Percentiles rank a stretch among this genome's conserved stretches.
These are phyloP conservation scores for Phlebopus sp. DNA, from an alignment of 1,284 basidiomycete species.

Conservation along the genomic window DNA sequence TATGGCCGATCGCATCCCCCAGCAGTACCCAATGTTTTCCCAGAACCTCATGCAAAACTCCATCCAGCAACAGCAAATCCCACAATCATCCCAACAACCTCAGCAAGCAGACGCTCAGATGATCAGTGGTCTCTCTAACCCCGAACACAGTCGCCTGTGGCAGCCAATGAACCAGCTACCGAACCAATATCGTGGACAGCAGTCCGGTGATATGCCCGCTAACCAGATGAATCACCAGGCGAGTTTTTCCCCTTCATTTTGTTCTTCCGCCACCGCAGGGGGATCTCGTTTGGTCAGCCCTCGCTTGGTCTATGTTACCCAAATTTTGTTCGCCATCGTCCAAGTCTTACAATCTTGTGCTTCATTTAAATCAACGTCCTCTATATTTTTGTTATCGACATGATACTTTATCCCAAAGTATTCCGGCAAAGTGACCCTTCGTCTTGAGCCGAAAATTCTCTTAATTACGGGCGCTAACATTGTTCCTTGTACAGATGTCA, in stretches of 20 bases:
- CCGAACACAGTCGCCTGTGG: slow-evolving; percentile 54
- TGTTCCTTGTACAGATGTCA: slow-evolving; percentile 40
- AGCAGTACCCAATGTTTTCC: slow-evolving; percentile 49
- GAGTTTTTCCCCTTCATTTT: slow-evolving; percentile 27
- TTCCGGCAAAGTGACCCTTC: slow-evolving; percentile 4
- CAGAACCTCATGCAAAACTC: slow-evolving; percentile 44
- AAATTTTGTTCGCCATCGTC: slow-evolving; percentile 12
- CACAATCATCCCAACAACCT: slow-evolving; percentile 38
- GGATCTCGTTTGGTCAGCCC: slow-evolving; percentile 17
- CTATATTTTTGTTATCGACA: slow-evolving; percentile 13
- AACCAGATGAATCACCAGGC: slow-evolving; percentile 47
- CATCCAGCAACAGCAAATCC: slow-evolving; percentile 46
- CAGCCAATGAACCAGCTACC: slow-evolving; percentile 53
- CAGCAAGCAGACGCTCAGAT: slow-evolving; percentile 38
- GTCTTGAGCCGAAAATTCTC: slow-evolving; percentile 7
- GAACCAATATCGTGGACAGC: slow-evolving; percentile 42
- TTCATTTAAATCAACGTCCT: not conserved
- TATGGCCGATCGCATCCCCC: slow-evolving; percentile 60
- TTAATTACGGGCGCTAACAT: slow-evolving; percentile 23
- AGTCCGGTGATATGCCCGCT: slow-evolving; percentile 39
- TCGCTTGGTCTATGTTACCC: slow-evolving; percentile 11
- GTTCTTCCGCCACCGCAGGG: slow-evolving; percentile 4
- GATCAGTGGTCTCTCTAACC: slow-evolving; percentile 40
- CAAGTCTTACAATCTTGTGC: not conserved
- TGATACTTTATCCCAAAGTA: slow-evolving; percentile 3